A percentile compares a stretch with the other conserved stretches of the same genome.
These are phyloP conservation scores for Aspergillus terreus DNA, from an alignment of 2,329 filamentous ascomycete species.

Conservation along the genomic window DNA sequence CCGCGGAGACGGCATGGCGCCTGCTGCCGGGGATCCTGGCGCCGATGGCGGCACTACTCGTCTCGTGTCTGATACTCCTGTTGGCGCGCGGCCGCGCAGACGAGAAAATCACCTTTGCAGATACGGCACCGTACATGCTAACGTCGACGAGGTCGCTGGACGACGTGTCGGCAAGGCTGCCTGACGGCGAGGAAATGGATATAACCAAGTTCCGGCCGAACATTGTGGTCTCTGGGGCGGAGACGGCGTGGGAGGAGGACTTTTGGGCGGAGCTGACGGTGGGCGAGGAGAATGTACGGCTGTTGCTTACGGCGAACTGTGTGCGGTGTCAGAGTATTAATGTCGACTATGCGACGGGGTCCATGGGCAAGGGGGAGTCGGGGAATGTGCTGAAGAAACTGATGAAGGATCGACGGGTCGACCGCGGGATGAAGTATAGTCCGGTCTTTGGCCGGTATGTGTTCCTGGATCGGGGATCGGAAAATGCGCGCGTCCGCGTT, in stretches of 20 bases:
- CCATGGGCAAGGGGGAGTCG: conserved; percentile 52
- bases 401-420: conserved; percentile 66
- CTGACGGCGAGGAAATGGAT: conserved; percentile 51
- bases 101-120: conserved; percentile 29
- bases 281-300: conserved; percentile 23
- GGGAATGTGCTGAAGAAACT: conserved; percentile 67
- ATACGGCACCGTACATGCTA: conserved; percentile 61
- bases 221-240: conserved; percentile 61
- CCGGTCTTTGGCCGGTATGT: conserved; percentile 72
- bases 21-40: conserved; percentile 2
- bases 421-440: conserved; percentile 62
- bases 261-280: conserved; percentile 64
- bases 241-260: conserved; percentile 63
- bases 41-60: conserved; percentile 4
- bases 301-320: conserved; percentile 67
- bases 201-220: conserved; percentile 71
- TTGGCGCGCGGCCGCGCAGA: conserved; percentile 9
- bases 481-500: conserved; percentile 44
- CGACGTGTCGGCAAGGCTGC: conserved; percentile 59
- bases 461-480: conserved; percentile 49
- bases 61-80: conserved; percentile 1
- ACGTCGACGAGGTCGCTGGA: conserved; percentile 66
- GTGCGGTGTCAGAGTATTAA: conserved; percentile 66
- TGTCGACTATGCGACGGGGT: conserved; percentile 66
- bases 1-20: background rate